Percentiles rank a stretch among this genome's conserved stretches.
phyloP scores from a whole-genome alignment of 2,329 filamentous ascomycete species.

The Corynespora cassiicola region DNA sequence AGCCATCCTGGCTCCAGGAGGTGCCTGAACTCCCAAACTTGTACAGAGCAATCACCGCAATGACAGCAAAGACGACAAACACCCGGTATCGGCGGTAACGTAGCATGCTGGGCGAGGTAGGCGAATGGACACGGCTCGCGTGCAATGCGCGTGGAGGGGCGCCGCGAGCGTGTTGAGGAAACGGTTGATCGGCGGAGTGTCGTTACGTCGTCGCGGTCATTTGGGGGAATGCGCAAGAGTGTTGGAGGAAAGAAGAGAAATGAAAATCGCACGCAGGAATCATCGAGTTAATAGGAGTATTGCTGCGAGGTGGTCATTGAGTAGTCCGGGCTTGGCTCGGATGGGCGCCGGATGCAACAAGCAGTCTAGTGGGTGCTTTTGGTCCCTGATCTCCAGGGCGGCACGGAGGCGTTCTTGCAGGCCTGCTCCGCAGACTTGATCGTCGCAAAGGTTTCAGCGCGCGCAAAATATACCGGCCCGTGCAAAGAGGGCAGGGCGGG shows the following conservation, averaged over 20 bases:
- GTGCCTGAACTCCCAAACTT: conserved; percentile 57
- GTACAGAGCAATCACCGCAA: conserved; percentile 62
- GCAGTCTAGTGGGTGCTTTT: no score
- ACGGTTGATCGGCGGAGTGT: conserved; percentile 4
- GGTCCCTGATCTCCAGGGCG: no score
- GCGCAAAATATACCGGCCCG: no score
- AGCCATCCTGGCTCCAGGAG: conserved; percentile 41
- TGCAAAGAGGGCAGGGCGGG: no score
- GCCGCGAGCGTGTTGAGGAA: background rate
- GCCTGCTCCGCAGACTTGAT: no score
- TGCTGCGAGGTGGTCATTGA: conserved; percentile 20
- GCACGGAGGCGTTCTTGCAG: no score
- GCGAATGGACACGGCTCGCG: conserved; percentile 12
- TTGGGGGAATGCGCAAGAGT: conserved; percentile 7
- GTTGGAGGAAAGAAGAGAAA: conserved; percentile 6
- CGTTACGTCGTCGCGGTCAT: conserved; percentile 28
- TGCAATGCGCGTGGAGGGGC: conserved; percentile 11
- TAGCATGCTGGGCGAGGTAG: conserved; percentile 52
- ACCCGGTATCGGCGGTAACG: conserved; percentile 68
- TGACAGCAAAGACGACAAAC: conserved; percentile 62
- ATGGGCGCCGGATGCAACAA: background rate
- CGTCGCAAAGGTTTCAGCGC: no score
- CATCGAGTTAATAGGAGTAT: conserved; percentile 16
- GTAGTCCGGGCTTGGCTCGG: conserved; percentile 32
- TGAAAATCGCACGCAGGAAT: conserved; percentile 4